Evolutionary conservation across 1,284 basidiomycete species (phyloP), one percentile per base, ranked within the genome.

Genomic region (Trametes pubescens): DNA sequence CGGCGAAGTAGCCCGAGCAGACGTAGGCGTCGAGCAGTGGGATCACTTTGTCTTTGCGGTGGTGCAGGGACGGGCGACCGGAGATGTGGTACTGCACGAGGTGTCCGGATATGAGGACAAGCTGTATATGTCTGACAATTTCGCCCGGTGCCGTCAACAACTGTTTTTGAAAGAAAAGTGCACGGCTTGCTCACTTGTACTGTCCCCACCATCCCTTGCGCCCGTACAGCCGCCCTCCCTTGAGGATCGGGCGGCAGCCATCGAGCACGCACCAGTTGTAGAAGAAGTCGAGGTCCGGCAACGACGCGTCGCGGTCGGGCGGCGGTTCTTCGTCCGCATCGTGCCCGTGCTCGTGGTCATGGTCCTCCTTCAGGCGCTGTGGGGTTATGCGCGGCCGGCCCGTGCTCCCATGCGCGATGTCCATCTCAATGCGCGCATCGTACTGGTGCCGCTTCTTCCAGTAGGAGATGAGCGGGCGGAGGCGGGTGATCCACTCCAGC

Each of bases 231-330:
- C 86, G 86, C 0, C 94, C 94, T 7, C 84, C 83, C 71, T 87
- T 88, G 40, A 88, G 75, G 58, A 95, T 87, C 9, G 91, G 83
- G 62, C 86, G 84, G 71, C 94, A 96, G 8, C 85, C 86, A 46
- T 90, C 85, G 65, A 95, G 73, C 5, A 87, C 80, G 74, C 93
- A 96, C 94, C 92, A 94, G 69, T 90, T 90, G 80, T 91, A 94
- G 56, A 93, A 76, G 9, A 82, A 80, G 58, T 84, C 81, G 55
- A 93, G 76, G 29, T 86, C 84, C 2, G 87, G 83, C 40, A 87
- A 77, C 10, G 84, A 79, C 8, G 79, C 78, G 29, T 85, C 83
- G 22, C 81, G 77, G 70, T 87, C 83, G 1, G 80, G 76, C 2
- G 84, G 82, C 6, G 81, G 75, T 67, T 86, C 85, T 18, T 83